Evolutionary conservation across 352 stramenopile genomes (phyloP).

Genomic region (Pythium graminicola): DNA sequence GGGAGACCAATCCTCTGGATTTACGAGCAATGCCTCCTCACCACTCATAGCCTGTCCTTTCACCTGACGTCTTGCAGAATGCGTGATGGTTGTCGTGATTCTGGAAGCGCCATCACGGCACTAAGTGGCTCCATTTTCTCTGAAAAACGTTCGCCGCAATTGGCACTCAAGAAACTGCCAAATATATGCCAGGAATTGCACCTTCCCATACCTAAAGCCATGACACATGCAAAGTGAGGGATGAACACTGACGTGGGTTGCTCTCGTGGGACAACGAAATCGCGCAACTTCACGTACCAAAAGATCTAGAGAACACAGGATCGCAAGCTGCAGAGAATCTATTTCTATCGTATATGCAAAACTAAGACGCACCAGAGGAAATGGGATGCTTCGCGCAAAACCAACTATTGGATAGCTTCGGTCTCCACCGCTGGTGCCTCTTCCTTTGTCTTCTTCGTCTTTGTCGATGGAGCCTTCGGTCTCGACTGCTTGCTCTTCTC

Average conservation of each 20-base stretch:
- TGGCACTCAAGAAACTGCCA: neutral
- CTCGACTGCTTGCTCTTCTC: slow-evolving; percentile 25
- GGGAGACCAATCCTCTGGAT: slow-evolving; percentile 71
- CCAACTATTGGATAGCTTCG: neutral
- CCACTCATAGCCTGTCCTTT: slow-evolving; percentile 9
- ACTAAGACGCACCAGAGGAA: neutral
- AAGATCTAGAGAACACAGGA: too few species aligned
- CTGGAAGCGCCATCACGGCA: neutral
- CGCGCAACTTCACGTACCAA: too few species aligned
- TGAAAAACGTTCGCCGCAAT: neutral
- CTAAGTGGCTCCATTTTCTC: neutral
- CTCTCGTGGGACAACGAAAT: too few species aligned
- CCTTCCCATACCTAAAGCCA: too few species aligned
- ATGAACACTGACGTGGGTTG: too few species aligned
- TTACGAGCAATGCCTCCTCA: slow-evolving; percentile 57
- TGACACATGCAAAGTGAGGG: too few species aligned
- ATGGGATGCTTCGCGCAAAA: neutral
- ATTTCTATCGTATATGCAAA: too few species aligned
- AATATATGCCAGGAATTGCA: too few species aligned
- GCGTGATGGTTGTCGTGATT: slow-evolving; percentile 12
- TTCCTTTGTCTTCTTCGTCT: slow-evolving; percentile 9
- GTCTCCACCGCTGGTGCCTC: neutral
- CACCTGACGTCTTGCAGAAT: neutral
- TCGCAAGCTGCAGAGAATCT: too few species aligned
- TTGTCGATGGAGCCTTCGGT: slow-evolving; percentile 18